phyloP scores from a whole-genome alignment of 2,329 filamentous ascomycete genomes.

The Tolypocladium cylindrosporum region DNA sequence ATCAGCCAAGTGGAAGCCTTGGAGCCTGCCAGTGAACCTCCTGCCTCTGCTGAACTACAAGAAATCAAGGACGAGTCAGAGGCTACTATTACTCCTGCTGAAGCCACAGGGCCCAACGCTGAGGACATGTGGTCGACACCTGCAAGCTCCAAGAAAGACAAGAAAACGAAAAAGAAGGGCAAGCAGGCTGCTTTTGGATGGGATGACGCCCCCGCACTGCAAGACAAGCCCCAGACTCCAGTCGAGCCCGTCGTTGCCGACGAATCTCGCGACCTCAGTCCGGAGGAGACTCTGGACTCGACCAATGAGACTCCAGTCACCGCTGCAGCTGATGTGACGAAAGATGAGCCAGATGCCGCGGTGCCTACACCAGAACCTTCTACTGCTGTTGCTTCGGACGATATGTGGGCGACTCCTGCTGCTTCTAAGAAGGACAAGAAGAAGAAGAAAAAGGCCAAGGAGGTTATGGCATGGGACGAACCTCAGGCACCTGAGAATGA shows the following conservation, averaged over 20 bases:
- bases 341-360: background rate
- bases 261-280: background rate
- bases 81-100: background rate
- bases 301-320: too few relatives aligned
- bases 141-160: constrained; percentile 4
- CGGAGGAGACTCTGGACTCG: background rate
- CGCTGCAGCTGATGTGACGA: background rate
- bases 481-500: background rate
- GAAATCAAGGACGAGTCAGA: background rate
- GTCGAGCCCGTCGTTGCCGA: background rate
- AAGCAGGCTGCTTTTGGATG: background rate
- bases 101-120: background rate
- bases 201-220: background rate
- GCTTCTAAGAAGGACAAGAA: constrained; percentile 4
- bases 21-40: background rate
- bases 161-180: constrained; percentile 6
- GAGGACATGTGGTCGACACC: background rate
- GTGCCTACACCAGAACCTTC: background rate
- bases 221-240: background rate
- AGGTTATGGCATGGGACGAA: background rate
- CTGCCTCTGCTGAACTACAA: background rate
- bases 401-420: background rate
- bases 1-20: background rate
- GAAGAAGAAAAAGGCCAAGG: constrained; percentile 1
- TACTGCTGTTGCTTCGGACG: constrained; percentile 1